Evolutionary conservation across 352 stramenopile species (phyloP).

Genomic region (Phytophthora niederhauseri): DNA sequence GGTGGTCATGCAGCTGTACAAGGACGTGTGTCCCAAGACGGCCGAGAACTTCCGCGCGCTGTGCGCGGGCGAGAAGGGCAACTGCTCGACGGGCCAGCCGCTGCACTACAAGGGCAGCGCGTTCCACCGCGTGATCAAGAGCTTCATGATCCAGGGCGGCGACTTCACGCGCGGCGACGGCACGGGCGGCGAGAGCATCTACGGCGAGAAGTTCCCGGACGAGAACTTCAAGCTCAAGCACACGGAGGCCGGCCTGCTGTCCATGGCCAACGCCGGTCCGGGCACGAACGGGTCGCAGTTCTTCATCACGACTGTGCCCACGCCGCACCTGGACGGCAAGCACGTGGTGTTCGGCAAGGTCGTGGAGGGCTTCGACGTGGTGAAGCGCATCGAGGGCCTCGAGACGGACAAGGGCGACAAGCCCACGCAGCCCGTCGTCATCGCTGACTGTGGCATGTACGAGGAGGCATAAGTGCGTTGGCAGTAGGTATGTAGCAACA

Average conservation of each 20-base stretch:
- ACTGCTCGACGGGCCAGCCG: constrained; percentile 74
- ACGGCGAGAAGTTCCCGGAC: constrained; percentile 95
- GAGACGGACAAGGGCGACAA: constrained; percentile 93
- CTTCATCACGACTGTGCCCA: constrained; percentile 95
- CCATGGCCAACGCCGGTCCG: constrained; percentile 97
- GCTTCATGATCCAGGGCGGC: constrained; percentile 95
- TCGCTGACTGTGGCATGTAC: constrained; percentile 96
- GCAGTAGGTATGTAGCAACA: background rate
- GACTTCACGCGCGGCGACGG: constrained; percentile 97
- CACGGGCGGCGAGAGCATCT: constrained; percentile 95
- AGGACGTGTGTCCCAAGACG: constrained; percentile 97
- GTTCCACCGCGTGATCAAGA: constrained; percentile 98
- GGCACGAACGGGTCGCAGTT: constrained; percentile 98
- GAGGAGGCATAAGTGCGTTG: constrained; percentile 39
- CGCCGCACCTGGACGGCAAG: constrained; percentile 97
- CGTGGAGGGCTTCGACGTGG: constrained; percentile 90
- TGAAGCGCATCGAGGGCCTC: constrained; percentile 93
- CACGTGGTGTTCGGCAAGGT: constrained; percentile 98
- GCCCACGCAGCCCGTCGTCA: constrained; percentile 91
- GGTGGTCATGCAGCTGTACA: constrained; percentile 96
- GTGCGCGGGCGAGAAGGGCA: constrained; percentile 98
- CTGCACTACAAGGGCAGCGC: constrained; percentile 98
- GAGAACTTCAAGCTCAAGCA: constrained; percentile 99
- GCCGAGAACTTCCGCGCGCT: constrained; percentile 98
- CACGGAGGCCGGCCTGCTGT: constrained; percentile 94